Conservation (phyloP, 2,329 filamentous ascomycete genomes). For the Podosphaera xanthii region DNA sequence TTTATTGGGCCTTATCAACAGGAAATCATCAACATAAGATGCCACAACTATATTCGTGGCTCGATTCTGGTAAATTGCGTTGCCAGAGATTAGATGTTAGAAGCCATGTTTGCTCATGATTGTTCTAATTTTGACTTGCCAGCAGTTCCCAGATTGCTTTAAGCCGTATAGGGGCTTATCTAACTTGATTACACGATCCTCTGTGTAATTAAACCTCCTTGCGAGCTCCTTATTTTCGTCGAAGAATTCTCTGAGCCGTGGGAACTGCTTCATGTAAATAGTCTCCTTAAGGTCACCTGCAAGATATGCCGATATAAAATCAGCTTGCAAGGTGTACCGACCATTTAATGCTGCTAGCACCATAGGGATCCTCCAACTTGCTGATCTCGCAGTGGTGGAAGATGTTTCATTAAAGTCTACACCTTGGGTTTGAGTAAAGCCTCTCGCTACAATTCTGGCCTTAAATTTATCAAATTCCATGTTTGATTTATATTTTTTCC, state of each 20-base stretch:
- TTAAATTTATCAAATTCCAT: neutral
- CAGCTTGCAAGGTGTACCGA: neutral
- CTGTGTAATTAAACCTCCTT: neutral
- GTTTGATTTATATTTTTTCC: neutral
- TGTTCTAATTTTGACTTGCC: neutral
- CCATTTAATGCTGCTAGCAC: neutral
- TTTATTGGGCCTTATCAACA: neutral
- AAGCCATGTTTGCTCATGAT: neutral
- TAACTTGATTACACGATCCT: neutral
- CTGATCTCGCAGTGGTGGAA: neutral
- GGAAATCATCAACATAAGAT: no score
- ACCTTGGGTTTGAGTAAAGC: neutral
- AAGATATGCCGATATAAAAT: neutral
- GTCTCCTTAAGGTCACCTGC: no score
- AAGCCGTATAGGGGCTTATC: neutral
- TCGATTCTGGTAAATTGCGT: neutral
- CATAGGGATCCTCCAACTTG: neutral
- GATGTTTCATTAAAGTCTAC: constrained; percentile 1
- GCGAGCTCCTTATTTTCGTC: neutral
- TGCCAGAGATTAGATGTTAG: neutral
- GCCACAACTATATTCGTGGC: neutral
- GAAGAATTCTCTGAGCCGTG: neutral
- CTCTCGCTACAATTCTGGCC: neutral
- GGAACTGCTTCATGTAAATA: neutral
- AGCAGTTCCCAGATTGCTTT: neutral